Conservation (phyloP, 164 flowering plant species). For the Nymphaea thermarum region DNA sequence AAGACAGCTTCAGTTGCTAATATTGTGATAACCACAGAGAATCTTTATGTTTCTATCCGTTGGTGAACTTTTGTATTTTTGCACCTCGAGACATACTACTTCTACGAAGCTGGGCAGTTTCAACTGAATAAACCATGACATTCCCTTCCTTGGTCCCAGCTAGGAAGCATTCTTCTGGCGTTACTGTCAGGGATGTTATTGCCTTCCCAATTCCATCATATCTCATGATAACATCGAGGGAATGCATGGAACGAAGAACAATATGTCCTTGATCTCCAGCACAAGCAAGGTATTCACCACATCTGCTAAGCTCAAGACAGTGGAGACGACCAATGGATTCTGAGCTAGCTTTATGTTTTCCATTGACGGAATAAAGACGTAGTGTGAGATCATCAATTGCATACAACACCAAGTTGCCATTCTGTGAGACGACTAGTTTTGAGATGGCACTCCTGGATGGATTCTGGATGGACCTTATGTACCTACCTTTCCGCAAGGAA, state of each 20-base stretch:
- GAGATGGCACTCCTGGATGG: conserved; percentile 76
- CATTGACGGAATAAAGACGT: conserved; percentile 79
- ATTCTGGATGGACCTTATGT: conserved; percentile 73
- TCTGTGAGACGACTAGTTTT: conserved; percentile 77
- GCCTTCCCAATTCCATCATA: conserved; percentile 76
- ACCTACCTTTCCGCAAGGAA: conserved; percentile 78
- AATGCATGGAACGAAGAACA: conserved; percentile 78
- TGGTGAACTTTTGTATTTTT: conserved; percentile 34
- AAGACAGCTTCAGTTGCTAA: background rate
- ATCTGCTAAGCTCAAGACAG: conserved; percentile 69
- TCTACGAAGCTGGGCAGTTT: conserved; percentile 70
- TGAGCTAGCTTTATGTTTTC: conserved; percentile 67
- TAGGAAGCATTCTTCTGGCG: conserved; percentile 89
- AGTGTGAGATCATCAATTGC: conserved; percentile 84
- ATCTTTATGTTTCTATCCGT: conserved; percentile 20
- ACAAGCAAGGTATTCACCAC: conserved; percentile 88
- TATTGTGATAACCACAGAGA: background rate
- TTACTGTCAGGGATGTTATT: conserved; percentile 79
- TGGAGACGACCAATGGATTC: conserved; percentile 92
- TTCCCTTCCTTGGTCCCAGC: conserved; percentile 95
- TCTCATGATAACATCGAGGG: conserved; percentile 62
- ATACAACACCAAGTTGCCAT: conserved; percentile 71
- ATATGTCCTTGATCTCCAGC: conserved; percentile 98
- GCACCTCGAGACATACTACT: conserved; percentile 29
- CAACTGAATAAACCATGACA: conserved; percentile 90